phyloP scores from a whole-genome alignment of 2,329 filamentous ascomycete genomes.

The Ceratocystis alfenasii region DNA sequence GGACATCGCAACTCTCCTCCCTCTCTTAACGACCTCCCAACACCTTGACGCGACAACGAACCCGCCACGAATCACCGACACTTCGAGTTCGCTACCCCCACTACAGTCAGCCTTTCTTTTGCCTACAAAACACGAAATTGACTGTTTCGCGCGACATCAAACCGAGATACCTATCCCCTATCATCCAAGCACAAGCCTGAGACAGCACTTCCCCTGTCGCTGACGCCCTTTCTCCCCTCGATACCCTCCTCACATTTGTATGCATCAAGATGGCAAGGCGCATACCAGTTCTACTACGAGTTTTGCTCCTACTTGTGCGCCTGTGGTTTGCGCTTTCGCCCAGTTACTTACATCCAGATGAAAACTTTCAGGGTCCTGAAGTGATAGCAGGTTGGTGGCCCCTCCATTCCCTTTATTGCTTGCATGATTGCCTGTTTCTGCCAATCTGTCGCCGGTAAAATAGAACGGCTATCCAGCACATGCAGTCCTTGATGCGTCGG shows the following conservation, averaged over 20 bases:
- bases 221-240: background rate
- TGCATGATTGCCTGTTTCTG: background rate
- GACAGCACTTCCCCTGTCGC: background rate
- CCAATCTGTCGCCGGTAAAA: background rate
- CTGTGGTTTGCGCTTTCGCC: slow-evolving; percentile 89
- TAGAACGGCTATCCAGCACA: background rate
- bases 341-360: slow-evolving; percentile 95
- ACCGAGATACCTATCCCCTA: background rate
- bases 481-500: background rate
- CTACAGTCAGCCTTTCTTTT: background rate
- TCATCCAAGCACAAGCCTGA: background rate
- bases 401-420: slow-evolving; percentile 4
- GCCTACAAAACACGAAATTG: background rate
- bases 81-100: background rate
- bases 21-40: background rate
- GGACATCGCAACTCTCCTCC: background rate
- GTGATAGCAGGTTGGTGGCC: slow-evolving; percentile 72
- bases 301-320: slow-evolving; percentile 72
- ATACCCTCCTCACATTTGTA: background rate
- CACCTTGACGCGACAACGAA: background rate
- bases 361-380: slow-evolving; percentile 97
- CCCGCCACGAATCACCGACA: background rate
- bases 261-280: slow-evolving; percentile 18
- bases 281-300: slow-evolving; percentile 16
- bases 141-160: background rate